A percentile compares a stretch with the other conserved stretches of the same genome.
phyloP scores from a whole-genome alignment of 75 land plant species.

The Azolla pinnata region DNA sequence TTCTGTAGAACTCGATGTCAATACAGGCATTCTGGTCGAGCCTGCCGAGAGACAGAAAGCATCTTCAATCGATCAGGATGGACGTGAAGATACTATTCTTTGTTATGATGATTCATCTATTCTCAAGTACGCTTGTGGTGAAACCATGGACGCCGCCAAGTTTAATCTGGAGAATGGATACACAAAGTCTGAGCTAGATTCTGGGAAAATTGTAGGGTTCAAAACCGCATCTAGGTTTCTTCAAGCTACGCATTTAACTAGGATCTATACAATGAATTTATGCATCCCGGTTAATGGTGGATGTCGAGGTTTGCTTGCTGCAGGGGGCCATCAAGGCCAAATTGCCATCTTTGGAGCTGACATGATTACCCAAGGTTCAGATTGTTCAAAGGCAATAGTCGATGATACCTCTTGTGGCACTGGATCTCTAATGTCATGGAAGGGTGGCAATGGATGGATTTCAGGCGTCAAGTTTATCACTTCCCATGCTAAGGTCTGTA shows the following conservation, averaged over 20 bases:
- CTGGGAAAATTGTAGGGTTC: conserved; percentile 11
- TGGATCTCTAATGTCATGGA: conserved; percentile 37
- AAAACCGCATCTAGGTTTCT: conserved; percentile 5
- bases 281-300: neutral
- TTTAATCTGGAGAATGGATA: neutral
- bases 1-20: neutral
- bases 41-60: neutral
- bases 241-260: conserved; percentile 18
- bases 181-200: neutral
- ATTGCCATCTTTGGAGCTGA: conserved; percentile 25
- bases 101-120: conserved; percentile 18
- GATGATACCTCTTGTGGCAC: no score
- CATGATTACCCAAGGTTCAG: neutral
- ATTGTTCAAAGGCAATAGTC: no score
- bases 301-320: conserved; percentile 18
- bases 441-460: conserved; percentile 27
- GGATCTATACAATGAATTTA: conserved; percentile 24
- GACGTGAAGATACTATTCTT: neutral
- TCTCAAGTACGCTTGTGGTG: conserved; percentile 19
- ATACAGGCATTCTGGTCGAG: no score
- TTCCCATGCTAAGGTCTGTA: conserved; percentile 12
- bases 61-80: neutral
- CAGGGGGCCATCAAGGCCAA: conserved; percentile 32
- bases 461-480: conserved; percentile 24
- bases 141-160: neutral